Percentiles rank a stretch among this genome's conserved stretches.
Evolutionary conservation across 768 basidiomycete genomes (phyloP).

Genomic region (Sistotremastrum niveocremeum): DNA sequence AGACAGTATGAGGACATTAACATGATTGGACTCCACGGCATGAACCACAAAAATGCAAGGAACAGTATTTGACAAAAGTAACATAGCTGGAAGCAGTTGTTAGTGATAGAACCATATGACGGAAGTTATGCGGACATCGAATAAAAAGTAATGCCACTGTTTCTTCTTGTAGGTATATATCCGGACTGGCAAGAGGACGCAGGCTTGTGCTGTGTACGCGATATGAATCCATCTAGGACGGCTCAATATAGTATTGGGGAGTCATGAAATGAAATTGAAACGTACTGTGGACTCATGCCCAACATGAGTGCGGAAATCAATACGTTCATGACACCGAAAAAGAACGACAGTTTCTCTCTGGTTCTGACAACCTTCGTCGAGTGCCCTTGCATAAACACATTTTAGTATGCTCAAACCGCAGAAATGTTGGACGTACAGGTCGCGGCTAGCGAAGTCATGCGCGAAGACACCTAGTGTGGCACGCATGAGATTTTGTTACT

Average conservation of each 20-base stretch:
- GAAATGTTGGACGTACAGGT: slow-evolving; percentile 27
- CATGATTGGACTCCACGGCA: slow-evolving; percentile 62
- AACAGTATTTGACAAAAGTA: slow-evolving; percentile 90
- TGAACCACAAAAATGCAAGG: slow-evolving; percentile 82
- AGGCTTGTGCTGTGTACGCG: slow-evolving; percentile 65
- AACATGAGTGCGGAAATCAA: slow-evolving; percentile 76
- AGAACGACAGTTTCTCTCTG: slow-evolving; percentile 79
- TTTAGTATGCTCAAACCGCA: too few relatives aligned
- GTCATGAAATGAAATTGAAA: slow-evolving; percentile 10
- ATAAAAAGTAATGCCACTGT: slow-evolving; percentile 89
- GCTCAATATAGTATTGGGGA: slow-evolving; percentile 1
- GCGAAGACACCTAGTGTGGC: slow-evolving; percentile 49
- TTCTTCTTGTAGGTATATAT: slow-evolving; percentile 84
- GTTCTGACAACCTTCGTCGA: slow-evolving; percentile 79
- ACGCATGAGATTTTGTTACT: slow-evolving; percentile 4
- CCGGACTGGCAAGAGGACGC: slow-evolving; percentile 73
- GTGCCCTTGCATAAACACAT: slow-evolving; percentile 35
- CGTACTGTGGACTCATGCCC: slow-evolving; percentile 76
- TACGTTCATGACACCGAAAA: slow-evolving; percentile 86
- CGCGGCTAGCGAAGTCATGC: slow-evolving; percentile 61
- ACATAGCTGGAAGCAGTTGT: slow-evolving; percentile 33
- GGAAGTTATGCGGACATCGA: slow-evolving; percentile 27
- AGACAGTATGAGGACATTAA: slow-evolving; percentile 91
- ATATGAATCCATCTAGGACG: slow-evolving; percentile 69
- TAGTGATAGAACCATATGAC: slow-evolving; percentile 2